These are phyloP conservation scores for Scheffersomyces ergatensis DNA, from an alignment of 805 yeast genomes.

Conservation along the genomic window DNA sequence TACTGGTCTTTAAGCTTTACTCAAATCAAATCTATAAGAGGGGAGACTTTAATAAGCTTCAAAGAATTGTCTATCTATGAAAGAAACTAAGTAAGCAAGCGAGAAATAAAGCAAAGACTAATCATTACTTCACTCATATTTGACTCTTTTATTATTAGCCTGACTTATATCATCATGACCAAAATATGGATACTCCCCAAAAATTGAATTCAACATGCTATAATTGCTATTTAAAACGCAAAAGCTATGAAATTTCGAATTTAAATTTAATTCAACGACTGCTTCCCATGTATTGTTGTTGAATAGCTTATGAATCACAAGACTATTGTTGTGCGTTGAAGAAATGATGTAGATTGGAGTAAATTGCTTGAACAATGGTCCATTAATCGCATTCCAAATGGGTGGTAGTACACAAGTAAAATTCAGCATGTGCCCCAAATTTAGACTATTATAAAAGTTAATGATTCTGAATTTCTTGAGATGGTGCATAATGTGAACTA, in stretches of 20 bases:
- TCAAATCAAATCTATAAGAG: too few relatives aligned
- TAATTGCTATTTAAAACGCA: background rate
- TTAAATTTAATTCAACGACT: constrained; percentile 12
- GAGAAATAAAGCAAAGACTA: too few relatives aligned
- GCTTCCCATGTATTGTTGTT: constrained; percentile 15
- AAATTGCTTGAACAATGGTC: constrained; percentile 13
- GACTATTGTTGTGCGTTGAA: constrained; percentile 17
- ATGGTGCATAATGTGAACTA: constrained; percentile 13
- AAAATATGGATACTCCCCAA: too few relatives aligned
- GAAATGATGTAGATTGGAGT: constrained; percentile 20
- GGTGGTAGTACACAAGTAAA: constrained; percentile 1
- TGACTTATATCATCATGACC: background rate
- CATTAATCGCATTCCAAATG: constrained; percentile 2
- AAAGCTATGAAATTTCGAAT: constrained; percentile 8
- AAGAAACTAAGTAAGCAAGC: too few relatives aligned
- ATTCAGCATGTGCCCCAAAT: constrained; percentile 10
- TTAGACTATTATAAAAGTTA: constrained; percentile 15
- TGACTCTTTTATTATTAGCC: background rate
- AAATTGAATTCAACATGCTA: background rate
- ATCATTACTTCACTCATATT: background rate
- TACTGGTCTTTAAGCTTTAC: too few relatives aligned
- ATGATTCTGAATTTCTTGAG: background rate
- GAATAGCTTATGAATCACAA: constrained; percentile 19
- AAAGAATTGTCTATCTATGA: too few relatives aligned
- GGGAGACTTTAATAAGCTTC: too few relatives aligned